Base-by-base conservation (phyloP, 2,329 filamentous ascomycete species). In the Aspergillus sp. region DNA sequence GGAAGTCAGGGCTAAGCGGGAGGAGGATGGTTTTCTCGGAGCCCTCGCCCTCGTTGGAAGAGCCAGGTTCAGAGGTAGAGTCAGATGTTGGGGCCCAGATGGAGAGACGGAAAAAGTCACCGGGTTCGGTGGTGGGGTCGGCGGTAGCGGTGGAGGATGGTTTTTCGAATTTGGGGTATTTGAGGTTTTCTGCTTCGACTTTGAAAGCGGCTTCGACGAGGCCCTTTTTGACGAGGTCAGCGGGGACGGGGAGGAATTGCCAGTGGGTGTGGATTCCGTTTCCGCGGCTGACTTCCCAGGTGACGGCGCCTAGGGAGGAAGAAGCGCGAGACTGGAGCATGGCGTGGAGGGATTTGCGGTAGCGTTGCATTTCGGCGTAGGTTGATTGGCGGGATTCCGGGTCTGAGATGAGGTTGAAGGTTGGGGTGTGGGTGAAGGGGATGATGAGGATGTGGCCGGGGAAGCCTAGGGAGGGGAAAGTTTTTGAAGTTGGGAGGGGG, bases 361-460 rank as follows among this genome's bases (percentile, higher is more conserved):
- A 96, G 36, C 79, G 82, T 11, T 76, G 78, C 90, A 98, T 96
- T 66, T 98, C 93, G 7, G 69, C 67, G 56, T 82, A 85, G 0
- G 88, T 86, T 26, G 75, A 77, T 7, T 72, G 63, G 12, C 75
- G 70, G 3, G 71, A 71, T 4, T 83, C 79, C 1, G 73, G 65
- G 39, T 80, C 73, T 36, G 79, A 72, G 59, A 95, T 88, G 2
- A 77, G 69, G 13, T 79, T 71, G 5, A 95, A 73, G 0, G 88
- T 93, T 0, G 90, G 81, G 6, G 85, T 77, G 60, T 98, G 93
- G 6, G 83, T 78, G 19, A 95, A 77, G 0, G 93, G 90, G 46
- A 96, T 91, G 58, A 98, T 91, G 49, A 98, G 82, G 58, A 95
- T 82, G 65, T 98, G 93, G 13, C 82, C 80, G 0, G 91, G 88